phyloP scores from a whole-genome alignment of 2,329 filamentous ascomycete species.

The Ascochyta pisi region DNA sequence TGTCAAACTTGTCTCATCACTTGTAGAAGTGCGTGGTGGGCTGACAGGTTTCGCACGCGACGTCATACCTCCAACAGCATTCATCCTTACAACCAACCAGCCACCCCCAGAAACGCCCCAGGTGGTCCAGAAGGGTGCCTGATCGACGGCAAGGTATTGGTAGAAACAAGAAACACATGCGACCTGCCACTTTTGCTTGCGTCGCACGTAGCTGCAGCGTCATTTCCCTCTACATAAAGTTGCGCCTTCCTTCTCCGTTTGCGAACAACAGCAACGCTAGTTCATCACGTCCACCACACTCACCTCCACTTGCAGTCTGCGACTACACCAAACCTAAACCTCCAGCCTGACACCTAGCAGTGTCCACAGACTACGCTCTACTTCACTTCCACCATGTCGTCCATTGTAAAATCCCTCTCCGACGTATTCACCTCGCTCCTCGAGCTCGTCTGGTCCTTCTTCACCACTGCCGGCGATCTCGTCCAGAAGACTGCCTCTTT shows the following conservation, averaged over 20 bases:
- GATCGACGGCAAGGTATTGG: slow-evolving; percentile 3
- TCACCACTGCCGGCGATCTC: slow-evolving; percentile 43
- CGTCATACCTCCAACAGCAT: slow-evolving; percentile 28
- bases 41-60: slow-evolving; percentile 18
- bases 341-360: neutral
- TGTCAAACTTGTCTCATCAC: too few species aligned
- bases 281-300: neutral
- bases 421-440: slow-evolving; percentile 43
- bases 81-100: slow-evolving; percentile 28
- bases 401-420: slow-evolving; percentile 40
- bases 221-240: slow-evolving; percentile 23
- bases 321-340: neutral
- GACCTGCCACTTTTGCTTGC: neutral
- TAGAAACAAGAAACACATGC: slow-evolving; percentile 17
- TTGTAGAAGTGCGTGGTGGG: neutral
- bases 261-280: slow-evolving; percentile 11
- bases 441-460: slow-evolving; percentile 46
- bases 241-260: slow-evolving; percentile 14
- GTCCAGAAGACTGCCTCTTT: slow-evolving; percentile 40
- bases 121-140: slow-evolving; percentile 9
- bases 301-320: neutral
- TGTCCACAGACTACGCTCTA: neutral
- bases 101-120: slow-evolving; percentile 17
- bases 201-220: slow-evolving; percentile 31
- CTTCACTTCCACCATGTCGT: slow-evolving; percentile 37